A percentile compares a stretch with the other conserved stretches of the same genome.
Conservation (phyloP, 345 rosid genomes). For the Melaleuca quinquenervia region DNA sequence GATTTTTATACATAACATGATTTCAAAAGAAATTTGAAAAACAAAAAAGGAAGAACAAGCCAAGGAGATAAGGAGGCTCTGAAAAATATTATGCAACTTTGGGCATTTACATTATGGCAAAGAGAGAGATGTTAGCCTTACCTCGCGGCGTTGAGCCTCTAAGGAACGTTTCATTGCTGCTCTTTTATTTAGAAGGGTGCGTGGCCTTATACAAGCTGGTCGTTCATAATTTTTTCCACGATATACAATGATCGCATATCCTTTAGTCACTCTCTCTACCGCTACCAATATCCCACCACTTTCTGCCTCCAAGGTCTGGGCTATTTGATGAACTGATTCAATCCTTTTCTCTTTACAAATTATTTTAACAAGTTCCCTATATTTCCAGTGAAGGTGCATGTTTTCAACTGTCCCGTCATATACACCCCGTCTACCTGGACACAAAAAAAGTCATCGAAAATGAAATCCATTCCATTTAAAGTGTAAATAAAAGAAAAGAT, state of each 20-base stretch:
- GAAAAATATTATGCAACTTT: background rate
- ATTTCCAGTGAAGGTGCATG: conserved; percentile 99
- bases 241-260: conserved; percentile 75
- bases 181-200: conserved; percentile 64
- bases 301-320: conserved; percentile 64
- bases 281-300: conserved; percentile 90
- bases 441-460: conserved; percentile 1
- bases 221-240: conserved; percentile 89
- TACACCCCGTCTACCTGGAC: conserved; percentile 77
- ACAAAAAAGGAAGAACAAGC: background rate
- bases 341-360: conserved; percentile 47
- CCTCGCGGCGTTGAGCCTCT: conserved; percentile 81
- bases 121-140: conserved; percentile 11
- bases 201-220: conserved; percentile 70
- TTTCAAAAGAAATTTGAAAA: background rate
- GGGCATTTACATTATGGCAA: background rate
- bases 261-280: conserved; percentile 77
- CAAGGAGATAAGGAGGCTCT: background rate
- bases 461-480: background rate
- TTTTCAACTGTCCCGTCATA: conserved; percentile 91
- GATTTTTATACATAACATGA: background rate
- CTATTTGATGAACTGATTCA: conserved; percentile 53
- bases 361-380: conserved; percentile 91
- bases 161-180: conserved; percentile 72
- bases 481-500: background rate